Evolutionary conservation across 2,329 filamentous ascomycete genomes (phyloP).

Genomic region (Ilyonectria robusta): DNA sequence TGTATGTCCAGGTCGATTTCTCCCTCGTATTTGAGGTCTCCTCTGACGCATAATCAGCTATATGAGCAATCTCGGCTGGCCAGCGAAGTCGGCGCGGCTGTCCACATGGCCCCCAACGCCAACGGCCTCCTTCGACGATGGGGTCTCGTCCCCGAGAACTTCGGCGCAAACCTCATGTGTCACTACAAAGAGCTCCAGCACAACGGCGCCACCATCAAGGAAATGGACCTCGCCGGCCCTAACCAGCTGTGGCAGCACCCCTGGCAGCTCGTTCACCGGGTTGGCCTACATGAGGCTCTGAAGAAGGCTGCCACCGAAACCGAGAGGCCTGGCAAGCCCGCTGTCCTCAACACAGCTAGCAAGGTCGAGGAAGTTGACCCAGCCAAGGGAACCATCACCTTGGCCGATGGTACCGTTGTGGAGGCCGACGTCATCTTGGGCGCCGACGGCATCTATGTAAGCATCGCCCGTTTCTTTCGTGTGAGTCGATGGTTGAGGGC

Average conservation of each 20-base stretch:
- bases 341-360: constrained; percentile 56
- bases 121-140: constrained; percentile 67
- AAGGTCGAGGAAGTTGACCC: constrained; percentile 61
- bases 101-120: constrained; percentile 73
- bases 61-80: constrained; percentile 70
- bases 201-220: constrained; percentile 53
- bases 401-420: constrained; percentile 60
- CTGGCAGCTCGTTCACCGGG: constrained; percentile 67
- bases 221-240: constrained; percentile 51
- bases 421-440: constrained; percentile 66
- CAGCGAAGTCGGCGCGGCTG: constrained; percentile 71
- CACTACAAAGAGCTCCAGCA: constrained; percentile 55
- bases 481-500: background rate
- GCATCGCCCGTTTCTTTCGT: constrained; percentile 4
- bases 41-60: constrained; percentile 57
- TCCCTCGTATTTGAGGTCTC: background rate
- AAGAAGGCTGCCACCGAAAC: constrained; percentile 59
- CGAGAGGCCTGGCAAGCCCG: constrained; percentile 55
- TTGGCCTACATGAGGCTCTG: constrained; percentile 64
- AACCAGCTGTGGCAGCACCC: constrained; percentile 62
- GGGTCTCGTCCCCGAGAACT: constrained; percentile 55
- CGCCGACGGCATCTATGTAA: constrained; percentile 67
- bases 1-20: constrained; percentile 27
- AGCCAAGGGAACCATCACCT: constrained; percentile 55
- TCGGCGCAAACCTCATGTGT: constrained; percentile 55